These are phyloP conservation scores for Cyclanthera cordifolia DNA, from an alignment of 306 rosid species.

Conservation along the genomic window DNA sequence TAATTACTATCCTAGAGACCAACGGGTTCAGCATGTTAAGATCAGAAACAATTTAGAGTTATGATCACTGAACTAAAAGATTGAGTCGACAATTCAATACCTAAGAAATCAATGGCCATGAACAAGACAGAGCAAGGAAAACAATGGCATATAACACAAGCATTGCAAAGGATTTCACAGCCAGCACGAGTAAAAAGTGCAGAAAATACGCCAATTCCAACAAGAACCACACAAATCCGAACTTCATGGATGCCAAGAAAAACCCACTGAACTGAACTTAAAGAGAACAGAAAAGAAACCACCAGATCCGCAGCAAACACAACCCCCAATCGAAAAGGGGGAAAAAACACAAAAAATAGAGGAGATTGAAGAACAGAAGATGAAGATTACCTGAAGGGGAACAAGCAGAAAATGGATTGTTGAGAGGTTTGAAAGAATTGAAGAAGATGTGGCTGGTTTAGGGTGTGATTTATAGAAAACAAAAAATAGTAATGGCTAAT, in stretches of 20 bases:
- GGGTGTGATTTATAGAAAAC: slow-evolving; percentile 26
- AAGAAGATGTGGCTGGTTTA: neutral
- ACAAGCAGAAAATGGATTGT: neutral
- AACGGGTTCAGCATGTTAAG: too few relatives aligned
- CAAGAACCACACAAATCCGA: neutral
- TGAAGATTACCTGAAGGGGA: slow-evolving; percentile 13
- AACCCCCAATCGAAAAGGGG: neutral
- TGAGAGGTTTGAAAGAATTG: neutral
- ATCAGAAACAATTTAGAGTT: too few relatives aligned
- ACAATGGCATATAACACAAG: neutral
- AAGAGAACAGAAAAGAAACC: neutral
- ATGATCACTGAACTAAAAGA: too few relatives aligned
- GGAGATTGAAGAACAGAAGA: neutral
- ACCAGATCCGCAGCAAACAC: neutral
- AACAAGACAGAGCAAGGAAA: neutral
- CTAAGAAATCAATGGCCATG: neutral
- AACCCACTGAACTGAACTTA: neutral
- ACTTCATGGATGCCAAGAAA: neutral
- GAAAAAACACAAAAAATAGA: neutral
- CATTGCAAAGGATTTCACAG: neutral
- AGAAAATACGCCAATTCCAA: neutral
- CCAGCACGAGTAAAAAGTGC: neutral
- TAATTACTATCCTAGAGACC: too few relatives aligned
- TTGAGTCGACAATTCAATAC: neutral
- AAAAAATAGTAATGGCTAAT: slow-evolving; percentile 9